A percentile compares a stretch with the other conserved stretches of the same genome.
Conservation (phyloP, 192 early-diverging fungal species). For the Dissophora ornata region DNA sequence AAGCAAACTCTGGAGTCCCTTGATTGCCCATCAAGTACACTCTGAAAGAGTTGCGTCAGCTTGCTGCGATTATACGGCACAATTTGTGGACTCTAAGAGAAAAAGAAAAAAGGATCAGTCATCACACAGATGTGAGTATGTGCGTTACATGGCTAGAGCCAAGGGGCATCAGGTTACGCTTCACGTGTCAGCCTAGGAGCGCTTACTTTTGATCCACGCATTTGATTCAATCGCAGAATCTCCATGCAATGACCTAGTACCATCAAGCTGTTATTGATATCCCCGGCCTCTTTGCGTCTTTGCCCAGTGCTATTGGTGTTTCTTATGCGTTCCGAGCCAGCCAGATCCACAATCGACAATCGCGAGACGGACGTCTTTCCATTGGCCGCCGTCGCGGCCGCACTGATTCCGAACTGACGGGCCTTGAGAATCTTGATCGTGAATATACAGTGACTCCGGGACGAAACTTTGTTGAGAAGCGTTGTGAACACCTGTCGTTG, state of each 20-base stretch:
- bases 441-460: constrained; percentile 74
- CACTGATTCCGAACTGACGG: constrained; percentile 56
- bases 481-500: constrained; percentile 70
- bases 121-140: no score
- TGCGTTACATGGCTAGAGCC: no score
- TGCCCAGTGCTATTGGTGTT: constrained; percentile 66
- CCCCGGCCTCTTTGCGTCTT: constrained; percentile 69
- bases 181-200: no score
- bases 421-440: constrained; percentile 73
- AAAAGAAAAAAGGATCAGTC: no score
- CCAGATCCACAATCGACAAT: constrained; percentile 76
- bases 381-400: constrained; percentile 52
- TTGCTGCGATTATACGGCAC: constrained; percentile 78
- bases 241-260: constrained; percentile 80
- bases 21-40: constrained; percentile 64
- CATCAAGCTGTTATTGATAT: constrained; percentile 78
- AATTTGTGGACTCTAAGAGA: constrained; percentile 14
- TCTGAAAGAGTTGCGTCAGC: constrained; percentile 75
- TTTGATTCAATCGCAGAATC: constrained; percentile 66
- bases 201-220: constrained; percentile 48
- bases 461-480: constrained; percentile 64
- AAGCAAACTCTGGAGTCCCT: constrained; percentile 48
- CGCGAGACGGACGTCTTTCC: constrained; percentile 57
- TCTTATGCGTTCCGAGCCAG: constrained; percentile 74
- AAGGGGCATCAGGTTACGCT: no score